Evolutionary conservation across 768 basidiomycete genomes (phyloP), one percentile per base, ranked within the genome.

Genomic region (Crassisporium funariophilum): DNA sequence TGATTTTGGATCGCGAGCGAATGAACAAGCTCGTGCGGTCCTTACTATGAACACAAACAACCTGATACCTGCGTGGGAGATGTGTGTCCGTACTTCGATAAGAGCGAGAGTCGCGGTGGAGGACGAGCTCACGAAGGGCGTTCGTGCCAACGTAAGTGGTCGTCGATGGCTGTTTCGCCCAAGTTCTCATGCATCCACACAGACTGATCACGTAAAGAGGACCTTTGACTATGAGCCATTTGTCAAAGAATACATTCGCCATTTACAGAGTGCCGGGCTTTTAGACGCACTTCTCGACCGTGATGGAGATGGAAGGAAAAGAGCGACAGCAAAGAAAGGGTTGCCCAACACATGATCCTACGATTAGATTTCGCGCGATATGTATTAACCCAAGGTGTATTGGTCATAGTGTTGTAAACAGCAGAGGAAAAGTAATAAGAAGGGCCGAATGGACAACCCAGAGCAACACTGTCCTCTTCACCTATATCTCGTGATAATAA

Each of bases 211-310:
- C 50, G 56, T 79, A 35, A 81, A 78, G 41, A 66, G 83, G 11
- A 83, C 81, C 8, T 78, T 76, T 52, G 81, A 85, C 61, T 85
- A 83, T 52, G 81, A 82, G 55, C 81, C 80, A 0, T 83, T 85
- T 61, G 63, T 83, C 22, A 63, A 61, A n/a, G 69, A 65, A 25
- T 82, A 53, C 23, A 34, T 58, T 1, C 36, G 27, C 11, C 57
- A 61, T 2, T 48, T 82, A 52, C 72, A 80, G 31, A 47, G 63
- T 1, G 78, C 79, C 49, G 80, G 78, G 0, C 48, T 78, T 15
- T 59, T 84, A 21, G 68, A 75, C 29, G 54, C 69, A 1, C 55
- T 77, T 15, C 66, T 82, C 2, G 69, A 70, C 42, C 55, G 66
- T 7, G 69, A 71, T 33, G 62, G 65, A 10, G 57, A 68, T 16